These are phyloP conservation scores for Cinchona pubescens DNA, from an alignment of 257 asterid species.

Conservation along the genomic window DNA sequence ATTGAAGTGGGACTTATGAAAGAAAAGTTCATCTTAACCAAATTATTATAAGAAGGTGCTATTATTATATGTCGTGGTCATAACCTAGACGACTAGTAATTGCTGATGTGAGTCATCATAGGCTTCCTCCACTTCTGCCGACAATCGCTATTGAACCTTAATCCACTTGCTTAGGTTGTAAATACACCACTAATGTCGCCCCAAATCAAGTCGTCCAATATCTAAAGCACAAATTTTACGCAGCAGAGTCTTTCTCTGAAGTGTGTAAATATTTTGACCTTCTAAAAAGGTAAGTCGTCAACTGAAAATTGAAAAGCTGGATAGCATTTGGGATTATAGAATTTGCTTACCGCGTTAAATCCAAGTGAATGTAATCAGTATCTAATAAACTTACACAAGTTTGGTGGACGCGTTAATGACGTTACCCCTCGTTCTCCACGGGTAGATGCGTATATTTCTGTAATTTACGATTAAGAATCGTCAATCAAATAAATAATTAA, in stretches of 20 bases:
- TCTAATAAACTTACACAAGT: not conserved
- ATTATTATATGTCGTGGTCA: not conserved
- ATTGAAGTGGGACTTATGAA: not conserved
- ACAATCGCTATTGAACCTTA: not conserved
- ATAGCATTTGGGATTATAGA: not conserved
- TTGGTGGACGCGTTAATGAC: too few species aligned
- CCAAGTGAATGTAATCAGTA: not conserved
- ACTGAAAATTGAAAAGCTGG: not conserved
- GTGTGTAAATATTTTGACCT: not conserved
- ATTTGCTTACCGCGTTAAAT: not conserved
- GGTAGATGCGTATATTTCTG: too few species aligned
- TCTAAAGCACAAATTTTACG: not conserved
- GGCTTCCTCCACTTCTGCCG: not conserved
- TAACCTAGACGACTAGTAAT: not conserved
- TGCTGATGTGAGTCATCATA: not conserved
- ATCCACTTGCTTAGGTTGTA: not conserved
- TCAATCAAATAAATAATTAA: too few species aligned
- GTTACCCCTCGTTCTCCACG: too few species aligned
- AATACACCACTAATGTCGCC: not conserved
- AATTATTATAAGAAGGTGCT: not conserved
- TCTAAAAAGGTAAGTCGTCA: not conserved
- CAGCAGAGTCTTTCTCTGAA: not conserved
- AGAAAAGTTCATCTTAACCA: slow-evolving; percentile 1
- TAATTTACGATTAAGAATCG: too few species aligned
- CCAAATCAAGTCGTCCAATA: not conserved